These are phyloP conservation scores for Oxyria digyna DNA, from an alignment of 148 eudicot species.

Conservation along the genomic window DNA sequence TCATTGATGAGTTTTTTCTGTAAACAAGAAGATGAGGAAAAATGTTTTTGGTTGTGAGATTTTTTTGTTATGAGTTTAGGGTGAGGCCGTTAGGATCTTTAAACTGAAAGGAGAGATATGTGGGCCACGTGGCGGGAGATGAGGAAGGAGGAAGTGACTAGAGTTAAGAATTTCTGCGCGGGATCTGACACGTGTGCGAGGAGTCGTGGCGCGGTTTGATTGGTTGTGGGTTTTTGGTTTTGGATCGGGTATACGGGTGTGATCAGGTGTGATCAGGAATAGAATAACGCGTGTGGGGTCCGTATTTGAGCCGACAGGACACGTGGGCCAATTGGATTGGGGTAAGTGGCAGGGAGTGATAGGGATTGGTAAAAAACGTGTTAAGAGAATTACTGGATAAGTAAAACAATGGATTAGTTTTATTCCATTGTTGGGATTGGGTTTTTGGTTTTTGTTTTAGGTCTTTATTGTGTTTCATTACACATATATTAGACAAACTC, in stretches of 20 bases:
- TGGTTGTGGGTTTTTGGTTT: background rate
- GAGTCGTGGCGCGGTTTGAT: background rate
- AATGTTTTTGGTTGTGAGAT: background rate
- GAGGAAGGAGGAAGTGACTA: conserved; percentile 6
- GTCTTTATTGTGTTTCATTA: too few relatives aligned
- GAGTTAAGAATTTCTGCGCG: background rate
- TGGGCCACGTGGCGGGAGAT: conserved; percentile 10
- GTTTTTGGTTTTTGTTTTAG: too few relatives aligned
- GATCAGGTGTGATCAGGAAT: conserved; percentile 7
- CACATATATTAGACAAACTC: too few relatives aligned
- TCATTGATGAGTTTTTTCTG: conserved; percentile 23
- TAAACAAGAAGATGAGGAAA: background rate
- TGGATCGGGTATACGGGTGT: conserved; percentile 5
- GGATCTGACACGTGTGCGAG: conserved; percentile 6
- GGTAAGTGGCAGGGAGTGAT: background rate
- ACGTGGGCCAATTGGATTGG: background rate
- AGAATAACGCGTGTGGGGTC: background rate
- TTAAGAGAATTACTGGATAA: conserved; percentile 6
- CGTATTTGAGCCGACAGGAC: background rate
- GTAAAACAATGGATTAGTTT: background rate
- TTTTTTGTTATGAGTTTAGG: background rate
- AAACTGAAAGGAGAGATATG: background rate
- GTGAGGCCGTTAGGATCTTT: background rate
- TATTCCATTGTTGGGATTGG: background rate
- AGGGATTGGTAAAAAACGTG: conserved; percentile 8